These are phyloP conservation scores for Phytophthora vignae DNA, from an alignment of 352 stramenopile species.

Conservation along the genomic window DNA sequence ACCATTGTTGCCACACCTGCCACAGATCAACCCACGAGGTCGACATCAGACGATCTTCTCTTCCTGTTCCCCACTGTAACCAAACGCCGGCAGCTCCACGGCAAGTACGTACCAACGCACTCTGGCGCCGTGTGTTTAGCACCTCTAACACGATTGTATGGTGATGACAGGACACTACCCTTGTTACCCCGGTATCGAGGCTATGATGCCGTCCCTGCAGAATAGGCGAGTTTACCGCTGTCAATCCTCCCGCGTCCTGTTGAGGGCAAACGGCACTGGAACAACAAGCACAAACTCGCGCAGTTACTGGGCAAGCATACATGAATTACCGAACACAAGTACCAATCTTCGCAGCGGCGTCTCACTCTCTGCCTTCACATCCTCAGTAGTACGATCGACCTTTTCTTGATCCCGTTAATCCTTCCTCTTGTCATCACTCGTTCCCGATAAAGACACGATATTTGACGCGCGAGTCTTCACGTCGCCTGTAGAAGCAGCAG, in stretches of 20 bases:
- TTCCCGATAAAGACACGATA: slow-evolving; percentile 16
- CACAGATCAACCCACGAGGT: neutral
- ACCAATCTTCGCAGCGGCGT: slow-evolving; percentile 28
- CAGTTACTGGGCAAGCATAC: slow-evolving; percentile 34
- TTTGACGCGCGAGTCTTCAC: slow-evolving; percentile 10
- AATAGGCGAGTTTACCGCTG: no score
- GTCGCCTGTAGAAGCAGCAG: slow-evolving; percentile 12
- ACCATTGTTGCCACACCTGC: neutral
- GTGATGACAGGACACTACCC: slow-evolving; percentile 35
- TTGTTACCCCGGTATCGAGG: slow-evolving; percentile 41
- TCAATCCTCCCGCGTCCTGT: no score
- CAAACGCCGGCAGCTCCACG: slow-evolving; percentile 48
- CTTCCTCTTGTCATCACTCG: slow-evolving; percentile 31
- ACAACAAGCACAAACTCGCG: slow-evolving; percentile 4
- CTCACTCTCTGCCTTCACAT: slow-evolving; percentile 27
- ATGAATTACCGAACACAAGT: slow-evolving; percentile 39
- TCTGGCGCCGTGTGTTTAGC: slow-evolving; percentile 9
- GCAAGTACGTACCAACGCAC: slow-evolving; percentile 51
- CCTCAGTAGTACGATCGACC: slow-evolving; percentile 16
- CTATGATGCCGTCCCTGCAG: slow-evolving; percentile 27
- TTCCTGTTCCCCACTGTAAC: slow-evolving; percentile 58
- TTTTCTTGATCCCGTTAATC: slow-evolving; percentile 28
- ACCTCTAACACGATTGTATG: slow-evolving; percentile 8
- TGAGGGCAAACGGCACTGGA: neutral
- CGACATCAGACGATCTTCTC: slow-evolving; percentile 25